Conservation (phyloP, 2,329 filamentous ascomycete genomes). For the Aspergillus proliferans region DNA sequence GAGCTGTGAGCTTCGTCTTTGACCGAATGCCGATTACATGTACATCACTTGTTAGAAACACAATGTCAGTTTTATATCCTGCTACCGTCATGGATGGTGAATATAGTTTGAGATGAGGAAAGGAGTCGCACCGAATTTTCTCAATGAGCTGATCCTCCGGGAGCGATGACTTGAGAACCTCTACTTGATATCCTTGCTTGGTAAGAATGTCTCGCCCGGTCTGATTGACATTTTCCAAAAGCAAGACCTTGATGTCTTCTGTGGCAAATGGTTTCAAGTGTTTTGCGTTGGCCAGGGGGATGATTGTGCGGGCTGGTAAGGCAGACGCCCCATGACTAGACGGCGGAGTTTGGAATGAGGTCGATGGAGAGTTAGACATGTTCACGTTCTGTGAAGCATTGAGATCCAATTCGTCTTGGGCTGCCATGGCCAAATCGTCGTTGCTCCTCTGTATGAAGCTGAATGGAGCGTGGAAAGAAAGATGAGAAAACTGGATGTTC, state of each 20-base stretch:
- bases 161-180: conserved; percentile 79
- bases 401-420: conserved; percentile 30
- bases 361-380: conserved; percentile 67
- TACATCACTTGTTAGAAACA: conserved; percentile 59
- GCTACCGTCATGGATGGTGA: neutral
- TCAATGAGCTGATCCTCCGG: conserved; percentile 91
- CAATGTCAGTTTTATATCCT: conserved; percentile 10
- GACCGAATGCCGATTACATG: conserved; percentile 98
- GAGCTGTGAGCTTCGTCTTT: conserved; percentile 88
- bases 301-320: conserved; percentile 32
- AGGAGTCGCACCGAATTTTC: conserved; percentile 70
- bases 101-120: neutral
- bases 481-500: neutral
- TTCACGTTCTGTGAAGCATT: conserved; percentile 55
- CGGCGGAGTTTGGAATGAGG: conserved; percentile 67
- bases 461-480: neutral
- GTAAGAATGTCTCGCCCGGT: conserved; percentile 77
- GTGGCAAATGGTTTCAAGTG: conserved; percentile 92
- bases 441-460: neutral
- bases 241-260: conserved; percentile 89
- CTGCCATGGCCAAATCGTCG: conserved; percentile 10
- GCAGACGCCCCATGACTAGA: conserved; percentile 54
- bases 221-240: conserved; percentile 93
- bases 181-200: conserved; percentile 90
- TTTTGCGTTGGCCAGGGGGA: conserved; percentile 52